Evolutionary conservation across 805 yeast species (phyloP).

Genomic region (Hanseniaspora hatyaiensis): DNA sequence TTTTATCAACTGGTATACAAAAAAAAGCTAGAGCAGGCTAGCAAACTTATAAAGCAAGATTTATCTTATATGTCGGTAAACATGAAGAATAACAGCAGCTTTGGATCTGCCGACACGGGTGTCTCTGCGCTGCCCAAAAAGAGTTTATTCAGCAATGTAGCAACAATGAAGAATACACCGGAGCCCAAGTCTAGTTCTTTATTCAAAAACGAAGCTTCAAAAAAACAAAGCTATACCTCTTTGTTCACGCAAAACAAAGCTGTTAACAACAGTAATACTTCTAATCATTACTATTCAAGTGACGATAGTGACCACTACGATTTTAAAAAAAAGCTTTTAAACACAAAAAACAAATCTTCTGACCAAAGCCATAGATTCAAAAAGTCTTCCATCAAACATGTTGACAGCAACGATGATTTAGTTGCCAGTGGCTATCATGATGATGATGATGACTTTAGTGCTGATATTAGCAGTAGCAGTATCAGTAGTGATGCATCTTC

Average conservation of each 20-base stretch:
- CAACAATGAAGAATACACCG: not conserved
- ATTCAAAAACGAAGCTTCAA: too few species aligned
- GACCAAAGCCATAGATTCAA: slow-evolving; percentile 9
- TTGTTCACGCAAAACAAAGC: too few species aligned
- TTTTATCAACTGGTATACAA: slow-evolving; percentile 23
- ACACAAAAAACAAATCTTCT: not conserved
- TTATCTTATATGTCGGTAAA: not conserved
- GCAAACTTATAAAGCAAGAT: not conserved
- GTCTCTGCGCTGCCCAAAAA: not conserved
- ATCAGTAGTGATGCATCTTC: not conserved
- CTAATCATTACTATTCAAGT: slow-evolving; percentile 5
- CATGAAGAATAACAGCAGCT: not conserved
- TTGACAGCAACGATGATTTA: too few species aligned
- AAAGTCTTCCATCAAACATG: too few species aligned
- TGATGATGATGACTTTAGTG: slow-evolving; percentile 10
- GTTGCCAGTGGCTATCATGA: too few species aligned
- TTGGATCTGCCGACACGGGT: not conserved
- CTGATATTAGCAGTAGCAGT: slow-evolving; percentile 10
- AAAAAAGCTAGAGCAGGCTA: not conserved
- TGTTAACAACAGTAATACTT: too few species aligned
- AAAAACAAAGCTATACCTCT: too few species aligned
- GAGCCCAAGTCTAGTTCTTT: not conserved
- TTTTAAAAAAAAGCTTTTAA: not conserved
- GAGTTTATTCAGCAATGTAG: slow-evolving; percentile 6
- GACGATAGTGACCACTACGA: slow-evolving; percentile 1